Evolutionary conservation across 768 basidiomycete species (phyloP).

Genomic region (Boletus bicolor): DNA sequence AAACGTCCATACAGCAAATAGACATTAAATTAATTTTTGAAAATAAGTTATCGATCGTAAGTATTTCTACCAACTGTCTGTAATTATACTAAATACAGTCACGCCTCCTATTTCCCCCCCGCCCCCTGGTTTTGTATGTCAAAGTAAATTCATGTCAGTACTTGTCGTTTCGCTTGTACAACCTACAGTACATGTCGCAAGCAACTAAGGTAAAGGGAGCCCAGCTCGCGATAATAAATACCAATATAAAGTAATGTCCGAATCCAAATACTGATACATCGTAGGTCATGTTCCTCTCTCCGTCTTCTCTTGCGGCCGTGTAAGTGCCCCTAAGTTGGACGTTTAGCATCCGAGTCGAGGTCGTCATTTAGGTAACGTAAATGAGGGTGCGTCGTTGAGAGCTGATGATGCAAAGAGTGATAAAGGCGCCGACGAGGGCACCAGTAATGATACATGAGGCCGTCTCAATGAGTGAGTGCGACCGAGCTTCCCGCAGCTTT

Average conservation of each 20-base stretch:
- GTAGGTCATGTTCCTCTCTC: conserved; percentile 3
- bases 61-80: too few relatives aligned
- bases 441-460: conserved; percentile 54
- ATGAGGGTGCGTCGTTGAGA: conserved; percentile 47
- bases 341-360: not conserved
- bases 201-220: conserved; percentile 5
- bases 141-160: not conserved
- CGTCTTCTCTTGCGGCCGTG: not conserved
- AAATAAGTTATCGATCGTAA: too few relatives aligned
- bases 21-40: too few relatives aligned
- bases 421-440: conserved; percentile 56
- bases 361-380: conserved; percentile 29
- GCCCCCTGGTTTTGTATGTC: not conserved
- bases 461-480: conserved; percentile 30
- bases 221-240: conserved; percentile 25
- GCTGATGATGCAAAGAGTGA: conserved; percentile 50
- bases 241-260: conserved; percentile 24
- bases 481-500: conserved; percentile 18
- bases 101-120: too few relatives aligned
- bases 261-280: conserved; percentile 22
- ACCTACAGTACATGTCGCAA: not conserved
- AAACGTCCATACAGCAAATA: too few relatives aligned
- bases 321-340: not conserved
- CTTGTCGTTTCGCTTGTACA: not conserved
- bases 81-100: too few relatives aligned